Conservation (phyloP, 306 rosid species). For the Senna tora region DNA sequence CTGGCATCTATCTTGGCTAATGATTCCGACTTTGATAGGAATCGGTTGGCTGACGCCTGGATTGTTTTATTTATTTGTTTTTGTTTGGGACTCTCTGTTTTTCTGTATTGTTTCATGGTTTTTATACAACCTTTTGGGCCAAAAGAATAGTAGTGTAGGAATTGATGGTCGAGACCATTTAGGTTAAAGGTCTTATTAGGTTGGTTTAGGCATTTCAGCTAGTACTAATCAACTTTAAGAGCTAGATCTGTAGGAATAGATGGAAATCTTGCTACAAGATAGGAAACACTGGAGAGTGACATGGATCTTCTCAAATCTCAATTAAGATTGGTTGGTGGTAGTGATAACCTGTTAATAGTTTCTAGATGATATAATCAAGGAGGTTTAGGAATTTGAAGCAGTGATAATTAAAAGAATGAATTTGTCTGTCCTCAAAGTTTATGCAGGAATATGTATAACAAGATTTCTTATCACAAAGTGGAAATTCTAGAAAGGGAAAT, state of each 20-base stretch:
- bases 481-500: background rate
- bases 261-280: background rate
- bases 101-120: no score
- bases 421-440: background rate
- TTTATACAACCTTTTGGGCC: no score
- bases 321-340: background rate
- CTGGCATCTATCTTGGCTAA: no score
- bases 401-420: background rate
- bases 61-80: no score
- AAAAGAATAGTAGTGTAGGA: no score
- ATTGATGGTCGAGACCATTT: background rate
- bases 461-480: background rate
- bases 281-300: background rate
- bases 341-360: background rate
- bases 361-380: background rate
- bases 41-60: no score
- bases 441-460: background rate
- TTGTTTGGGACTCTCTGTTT: no score
- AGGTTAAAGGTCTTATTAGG: background rate
- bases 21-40: no score
- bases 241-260: background rate
- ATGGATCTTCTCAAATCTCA: background rate
- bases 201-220: background rate
- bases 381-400: background rate
- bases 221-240: background rate